Base-by-base conservation (phyloP, 768 basidiomycete genomes). In the Lentinula sp. region DNA sequence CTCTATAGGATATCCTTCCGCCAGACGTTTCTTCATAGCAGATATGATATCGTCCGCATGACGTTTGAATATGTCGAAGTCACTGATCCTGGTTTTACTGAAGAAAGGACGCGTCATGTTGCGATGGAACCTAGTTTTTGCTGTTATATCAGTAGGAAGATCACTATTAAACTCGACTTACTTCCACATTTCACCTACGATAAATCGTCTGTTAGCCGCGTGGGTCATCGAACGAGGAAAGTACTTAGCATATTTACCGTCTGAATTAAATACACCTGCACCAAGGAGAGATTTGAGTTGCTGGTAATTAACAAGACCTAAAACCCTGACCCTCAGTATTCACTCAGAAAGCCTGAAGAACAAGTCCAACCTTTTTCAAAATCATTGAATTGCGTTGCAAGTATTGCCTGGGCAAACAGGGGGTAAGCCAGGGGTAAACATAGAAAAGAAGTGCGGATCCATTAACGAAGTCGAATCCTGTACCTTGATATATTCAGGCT, bases 61-160 rank as follows among this genome's bases (percentile, higher is more conserved):
- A 1, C 73, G 71, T 56, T 79, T 80, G 67, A 85, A 84, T 57
- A 75, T 77, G 18, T 84, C 80, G 66, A 84, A 84, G 64, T 84
- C 75, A 61, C 75, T 77, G 53, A 84, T 82, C 8, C 80, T 71
- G 21, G 83, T 80, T 59, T 74, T 78, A 64, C 62, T 76, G 71
- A 87, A 86, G 74, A 85, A 87, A 0, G 86, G 86, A 1, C 85
- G 78, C 0, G 83, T 81, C 73, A 86, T 84, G 0, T 76, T 67
- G 13, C 84, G 81, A 64, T 86, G 84, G 68, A 85, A 83, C 65
- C 83, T 84, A 6, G 37, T 8, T 39, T 28, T 28, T 28, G 28
- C 28, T 28, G 3, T 28, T 28, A 28, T 28, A 28, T 28, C 28
- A 28, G 28, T 28, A 28, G 3, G 28, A 28, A 28, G 3, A 28